A percentile compares a stretch with the other conserved stretches of the same genome.
These are phyloP conservation scores for Isoetes engelmannii DNA, from an alignment of 83 land plant genomes.

Conservation along the genomic window DNA sequence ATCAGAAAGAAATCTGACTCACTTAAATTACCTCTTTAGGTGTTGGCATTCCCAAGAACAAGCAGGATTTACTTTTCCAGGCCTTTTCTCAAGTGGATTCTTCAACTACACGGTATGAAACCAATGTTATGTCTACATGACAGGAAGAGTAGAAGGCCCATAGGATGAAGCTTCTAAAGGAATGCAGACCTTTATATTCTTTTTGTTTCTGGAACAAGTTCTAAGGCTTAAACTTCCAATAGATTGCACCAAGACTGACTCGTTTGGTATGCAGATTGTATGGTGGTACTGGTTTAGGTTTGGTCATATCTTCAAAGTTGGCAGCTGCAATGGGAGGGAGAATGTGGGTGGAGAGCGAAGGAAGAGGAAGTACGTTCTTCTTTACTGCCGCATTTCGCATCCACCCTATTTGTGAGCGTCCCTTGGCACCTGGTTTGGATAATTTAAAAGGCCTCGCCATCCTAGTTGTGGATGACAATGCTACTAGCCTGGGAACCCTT, in stretches of 20 bases:
- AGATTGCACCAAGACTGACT: not conserved
- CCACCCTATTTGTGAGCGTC: conserved; percentile 18
- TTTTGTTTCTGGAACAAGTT: no score
- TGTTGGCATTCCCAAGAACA: conserved; percentile 31
- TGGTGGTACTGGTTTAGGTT: conserved; percentile 37
- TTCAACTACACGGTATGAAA: conserved; percentile 26
- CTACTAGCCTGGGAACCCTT: conserved; percentile 16
- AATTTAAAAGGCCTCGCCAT: conserved; percentile 21
- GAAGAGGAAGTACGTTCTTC: conserved; percentile 31
- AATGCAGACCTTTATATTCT: no score
- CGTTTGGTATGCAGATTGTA: conserved; percentile 26
- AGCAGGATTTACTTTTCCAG: conserved; percentile 31
- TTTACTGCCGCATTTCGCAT: conserved; percentile 31
- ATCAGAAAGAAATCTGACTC: not conserved
- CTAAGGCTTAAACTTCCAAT: no score
- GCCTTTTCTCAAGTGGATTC: conserved; percentile 40
- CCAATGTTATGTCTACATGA: no score
- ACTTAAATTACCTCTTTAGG: conserved; percentile 5
- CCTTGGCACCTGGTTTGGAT: conserved; percentile 9
- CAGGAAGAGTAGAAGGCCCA: no score
- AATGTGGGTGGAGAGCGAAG: conserved; percentile 43
- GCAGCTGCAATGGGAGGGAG: conserved; percentile 39
- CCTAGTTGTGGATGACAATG: conserved; percentile 37
- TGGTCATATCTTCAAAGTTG: conserved; percentile 33
- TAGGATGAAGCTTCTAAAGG: not conserved